Evolutionary conservation across 2,329 filamentous ascomycete species (phyloP).

Genomic region (Cadophora sp.): DNA sequence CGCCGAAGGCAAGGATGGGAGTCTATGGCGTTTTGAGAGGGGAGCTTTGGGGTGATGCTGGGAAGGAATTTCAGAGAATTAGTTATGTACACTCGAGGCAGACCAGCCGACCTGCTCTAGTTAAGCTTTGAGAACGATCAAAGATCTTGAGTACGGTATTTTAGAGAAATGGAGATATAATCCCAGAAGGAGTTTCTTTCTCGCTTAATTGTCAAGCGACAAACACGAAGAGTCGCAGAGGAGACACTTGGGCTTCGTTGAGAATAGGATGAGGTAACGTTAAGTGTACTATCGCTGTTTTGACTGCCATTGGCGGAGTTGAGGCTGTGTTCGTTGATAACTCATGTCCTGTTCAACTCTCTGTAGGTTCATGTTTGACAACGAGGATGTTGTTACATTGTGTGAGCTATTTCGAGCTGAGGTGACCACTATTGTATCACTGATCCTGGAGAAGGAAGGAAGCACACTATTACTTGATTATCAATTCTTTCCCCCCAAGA

Average conservation of each 20-base stretch:
- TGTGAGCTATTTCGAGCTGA: too few relatives aligned
- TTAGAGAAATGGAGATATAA: neutral
- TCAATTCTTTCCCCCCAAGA: too few relatives aligned
- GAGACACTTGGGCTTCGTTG: too few relatives aligned
- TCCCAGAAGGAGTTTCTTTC: neutral
- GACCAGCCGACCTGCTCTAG: neutral
- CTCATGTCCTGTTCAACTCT: too few relatives aligned
- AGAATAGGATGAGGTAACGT: too few relatives aligned
- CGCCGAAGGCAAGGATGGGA: conserved; percentile 9
- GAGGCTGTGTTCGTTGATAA: neutral
- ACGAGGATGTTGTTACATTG: neutral
- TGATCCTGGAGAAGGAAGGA: too few relatives aligned
- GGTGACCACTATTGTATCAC: too few relatives aligned
- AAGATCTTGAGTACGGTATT: neutral
- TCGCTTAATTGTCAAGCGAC: neutral
- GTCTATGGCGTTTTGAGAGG: conserved; percentile 1
- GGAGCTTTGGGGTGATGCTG: conserved; percentile 1
- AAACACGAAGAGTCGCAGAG: neutral
- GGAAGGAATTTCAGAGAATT: neutral
- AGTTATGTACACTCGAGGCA: neutral
- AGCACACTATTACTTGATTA: too few relatives aligned
- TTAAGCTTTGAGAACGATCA: neutral
- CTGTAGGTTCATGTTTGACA: neutral
- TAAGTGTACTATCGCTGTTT: too few relatives aligned
- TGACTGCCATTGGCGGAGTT: neutral